Conservation (phyloP, 306 rosid species). For the Abrus pulchellus region DNA sequence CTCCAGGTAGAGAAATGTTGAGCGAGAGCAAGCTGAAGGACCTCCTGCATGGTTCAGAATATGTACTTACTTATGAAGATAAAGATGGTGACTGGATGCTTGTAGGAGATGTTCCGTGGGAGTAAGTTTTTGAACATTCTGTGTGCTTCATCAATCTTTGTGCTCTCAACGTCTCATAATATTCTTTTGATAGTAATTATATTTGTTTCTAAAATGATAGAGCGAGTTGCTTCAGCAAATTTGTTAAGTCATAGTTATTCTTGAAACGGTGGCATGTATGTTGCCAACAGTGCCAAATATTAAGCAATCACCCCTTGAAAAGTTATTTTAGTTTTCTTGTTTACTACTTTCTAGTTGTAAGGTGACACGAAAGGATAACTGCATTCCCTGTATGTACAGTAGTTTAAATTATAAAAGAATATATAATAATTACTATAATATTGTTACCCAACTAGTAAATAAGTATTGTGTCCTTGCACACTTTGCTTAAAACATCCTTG, state of each 20-base stretch:
- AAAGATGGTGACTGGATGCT: slow-evolving; percentile 62
- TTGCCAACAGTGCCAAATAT: background rate
- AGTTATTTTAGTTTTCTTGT: background rate
- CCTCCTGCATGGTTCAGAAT: slow-evolving; percentile 56
- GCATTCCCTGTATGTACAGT: background rate
- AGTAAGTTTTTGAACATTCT: slow-evolving; percentile 61
- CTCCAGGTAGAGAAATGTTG: slow-evolving; percentile 51
- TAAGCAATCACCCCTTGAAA: background rate
- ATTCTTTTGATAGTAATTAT: background rate
- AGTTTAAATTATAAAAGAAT: background rate
- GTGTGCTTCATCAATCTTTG: background rate
- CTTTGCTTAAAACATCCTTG: background rate
- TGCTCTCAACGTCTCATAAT: background rate
- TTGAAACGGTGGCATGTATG: slow-evolving; percentile 1
- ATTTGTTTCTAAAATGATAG: background rate
- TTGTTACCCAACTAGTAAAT: background rate
- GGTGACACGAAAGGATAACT: background rate
- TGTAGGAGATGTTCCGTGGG: slow-evolving; percentile 61
- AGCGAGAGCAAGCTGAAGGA: slow-evolving; percentile 59
- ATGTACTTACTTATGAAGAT: slow-evolving; percentile 56
- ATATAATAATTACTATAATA: background rate
- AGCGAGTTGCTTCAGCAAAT: slow-evolving; percentile 17
- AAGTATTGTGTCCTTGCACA: background rate
- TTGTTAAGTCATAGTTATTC: background rate
- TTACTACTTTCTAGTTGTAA: background rate